Percentiles rank a stretch among this genome's conserved stretches.
These are phyloP conservation scores for Citrullus amarus DNA, from an alignment of 306 rosid genomes.

Conservation along the genomic window DNA sequence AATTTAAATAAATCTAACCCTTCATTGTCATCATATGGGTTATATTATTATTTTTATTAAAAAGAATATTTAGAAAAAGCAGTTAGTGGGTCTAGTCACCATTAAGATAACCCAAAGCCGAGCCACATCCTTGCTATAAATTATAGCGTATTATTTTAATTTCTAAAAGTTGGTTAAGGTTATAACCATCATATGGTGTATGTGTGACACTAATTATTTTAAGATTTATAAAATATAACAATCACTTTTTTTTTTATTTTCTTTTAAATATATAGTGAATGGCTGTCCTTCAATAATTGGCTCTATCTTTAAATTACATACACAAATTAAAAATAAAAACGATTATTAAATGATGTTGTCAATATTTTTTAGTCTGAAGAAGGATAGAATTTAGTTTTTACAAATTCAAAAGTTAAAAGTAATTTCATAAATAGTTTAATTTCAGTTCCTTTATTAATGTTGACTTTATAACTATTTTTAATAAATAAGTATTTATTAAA, in stretches of 20 bases:
- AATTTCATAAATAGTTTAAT: no score
- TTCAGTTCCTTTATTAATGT: no score
- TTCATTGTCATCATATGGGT: background rate
- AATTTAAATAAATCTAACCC: background rate
- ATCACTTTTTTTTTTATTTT: background rate
- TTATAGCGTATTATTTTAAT: background rate
- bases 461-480: no score
- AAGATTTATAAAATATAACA: background rate
- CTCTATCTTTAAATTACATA: background rate
- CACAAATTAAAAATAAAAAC: no score
- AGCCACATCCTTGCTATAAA: background rate
- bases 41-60: background rate
- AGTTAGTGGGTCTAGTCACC: background rate
- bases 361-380: no score
- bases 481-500: no score
- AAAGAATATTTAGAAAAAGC: background rate
- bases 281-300: background rate
- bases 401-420: no score
- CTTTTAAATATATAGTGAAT: background rate
- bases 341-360: no score
- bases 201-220: background rate
- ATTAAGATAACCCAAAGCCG: no score
- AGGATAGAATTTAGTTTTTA: no score
- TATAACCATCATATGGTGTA: background rate
- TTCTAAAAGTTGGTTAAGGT: background rate